Evolutionary conservation across 495 filamentous ascomycete genomes (phyloP).

Genomic region (Aspergillus kassunensis): DNA sequence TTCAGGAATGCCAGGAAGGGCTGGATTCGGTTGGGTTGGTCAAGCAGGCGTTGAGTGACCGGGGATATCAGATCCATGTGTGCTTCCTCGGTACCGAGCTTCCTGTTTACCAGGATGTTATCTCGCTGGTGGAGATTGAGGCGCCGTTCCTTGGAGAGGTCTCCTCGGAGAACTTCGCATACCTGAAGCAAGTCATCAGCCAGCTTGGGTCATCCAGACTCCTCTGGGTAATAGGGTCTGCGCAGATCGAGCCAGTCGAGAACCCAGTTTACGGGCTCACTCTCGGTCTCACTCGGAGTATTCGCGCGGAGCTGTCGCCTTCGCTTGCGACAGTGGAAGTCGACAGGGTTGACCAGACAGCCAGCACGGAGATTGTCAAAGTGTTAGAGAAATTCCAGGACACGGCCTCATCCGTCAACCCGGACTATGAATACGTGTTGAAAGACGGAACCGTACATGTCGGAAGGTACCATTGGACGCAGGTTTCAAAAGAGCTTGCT

Average conservation of each 20-base stretch:
- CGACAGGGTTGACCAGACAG: not conserved
- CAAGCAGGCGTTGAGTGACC: not conserved
- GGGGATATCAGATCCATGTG: not conserved
- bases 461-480: constrained; percentile 1
- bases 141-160: not conserved
- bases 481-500: not conserved
- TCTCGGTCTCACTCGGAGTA: not conserved
- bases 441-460: constrained; percentile 27
- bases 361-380: not conserved
- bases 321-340: not conserved
- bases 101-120: not conserved
- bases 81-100: not conserved
- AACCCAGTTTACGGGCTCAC: not conserved
- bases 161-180: not conserved
- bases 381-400: constrained; percentile 1
- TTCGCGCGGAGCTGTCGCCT: not conserved
- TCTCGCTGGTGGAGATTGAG: not conserved
- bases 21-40: not conserved
- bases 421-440: constrained; percentile 31
- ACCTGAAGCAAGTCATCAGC: not conserved
- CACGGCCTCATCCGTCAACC: not conserved
- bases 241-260: not conserved
- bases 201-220: not conserved
- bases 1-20: not conserved
- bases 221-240: not conserved